phyloP scores from a whole-genome alignment of 192 early-diverging fungal genomes.

The Entophlyctis helioformis region DNA sequence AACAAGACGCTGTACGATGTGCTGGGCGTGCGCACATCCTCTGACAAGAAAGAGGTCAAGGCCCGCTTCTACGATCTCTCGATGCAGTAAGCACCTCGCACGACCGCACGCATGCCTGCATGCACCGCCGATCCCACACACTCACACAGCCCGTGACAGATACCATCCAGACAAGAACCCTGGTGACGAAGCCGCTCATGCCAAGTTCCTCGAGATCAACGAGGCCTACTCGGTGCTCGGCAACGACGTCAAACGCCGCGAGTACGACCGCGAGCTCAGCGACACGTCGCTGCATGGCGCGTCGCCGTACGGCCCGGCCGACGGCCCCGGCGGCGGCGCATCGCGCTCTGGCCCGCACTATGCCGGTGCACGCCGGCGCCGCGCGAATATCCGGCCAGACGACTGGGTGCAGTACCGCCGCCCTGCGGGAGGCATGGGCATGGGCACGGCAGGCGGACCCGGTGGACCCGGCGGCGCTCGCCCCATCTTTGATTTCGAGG shows the following conservation, averaged over 20 bases:
- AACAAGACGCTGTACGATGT: slow-evolving; percentile 16
- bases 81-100: slow-evolving; percentile 26
- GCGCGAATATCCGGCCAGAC: too few species aligned
- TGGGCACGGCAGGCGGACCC: too few species aligned
- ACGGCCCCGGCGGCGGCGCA: too few species aligned
- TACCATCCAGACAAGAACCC: slow-evolving; percentile 78
- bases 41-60: slow-evolving; percentile 44
- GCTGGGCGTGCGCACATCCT: slow-evolving; percentile 7
- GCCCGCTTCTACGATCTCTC: slow-evolving; percentile 59
- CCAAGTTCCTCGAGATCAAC: slow-evolving; percentile 64
- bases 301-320: too few species aligned
- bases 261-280: slow-evolving; percentile 64
- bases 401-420: too few species aligned
- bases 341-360: too few species aligned
- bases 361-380: too few species aligned
- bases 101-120: not conserved
- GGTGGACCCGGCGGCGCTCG: too few species aligned
- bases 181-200: slow-evolving; percentile 50
- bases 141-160: not conserved
- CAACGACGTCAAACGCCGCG: slow-evolving; percentile 55
- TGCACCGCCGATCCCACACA: not conserved
- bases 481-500: too few species aligned
- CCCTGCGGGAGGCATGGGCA: too few species aligned
- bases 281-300: too few species aligned
- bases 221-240: slow-evolving; percentile 76